Evolutionary conservation across 1,284 basidiomycete species (phyloP).

Genomic region (Fistulinella cinereoalba): DNA sequence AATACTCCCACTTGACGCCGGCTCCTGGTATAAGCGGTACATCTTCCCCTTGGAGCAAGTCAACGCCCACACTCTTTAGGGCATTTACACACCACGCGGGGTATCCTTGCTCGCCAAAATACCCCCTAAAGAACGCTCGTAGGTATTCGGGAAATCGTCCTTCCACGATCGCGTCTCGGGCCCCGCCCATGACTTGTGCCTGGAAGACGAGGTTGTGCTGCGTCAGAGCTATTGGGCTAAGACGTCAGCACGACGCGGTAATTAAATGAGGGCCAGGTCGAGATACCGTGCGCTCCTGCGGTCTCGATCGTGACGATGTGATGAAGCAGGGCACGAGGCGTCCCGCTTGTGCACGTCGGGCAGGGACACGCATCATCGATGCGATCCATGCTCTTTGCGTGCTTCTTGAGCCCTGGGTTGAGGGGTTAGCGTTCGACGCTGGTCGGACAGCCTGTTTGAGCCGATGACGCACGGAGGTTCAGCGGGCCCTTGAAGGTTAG

Average conservation of each 20-base stretch:
- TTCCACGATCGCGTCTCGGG: slow-evolving; percentile 72
- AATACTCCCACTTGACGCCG: slow-evolving; percentile 76
- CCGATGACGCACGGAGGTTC: slow-evolving; percentile 62
- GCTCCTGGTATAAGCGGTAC: slow-evolving; percentile 53
- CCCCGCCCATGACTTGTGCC: slow-evolving; percentile 76
- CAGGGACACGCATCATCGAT: slow-evolving; percentile 78
- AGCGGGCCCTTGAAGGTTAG: slow-evolving; percentile 75
- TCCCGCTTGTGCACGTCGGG: slow-evolving; percentile 67
- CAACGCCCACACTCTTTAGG: slow-evolving; percentile 69
- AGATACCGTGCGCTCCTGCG: slow-evolving; percentile 70
- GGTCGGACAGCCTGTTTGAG: too few species aligned
- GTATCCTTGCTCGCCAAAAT: slow-evolving; percentile 68
- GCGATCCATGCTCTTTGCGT: slow-evolving; percentile 62
- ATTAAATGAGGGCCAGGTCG: slow-evolving; percentile 20
- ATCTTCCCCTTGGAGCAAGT: slow-evolving; percentile 56
- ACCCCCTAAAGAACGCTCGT: slow-evolving; percentile 66
- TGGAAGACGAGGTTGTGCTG: slow-evolving; percentile 81
- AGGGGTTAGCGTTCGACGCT: too few species aligned
- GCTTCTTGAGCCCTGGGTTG: slow-evolving; percentile 69
- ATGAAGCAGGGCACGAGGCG: slow-evolving; percentile 68
- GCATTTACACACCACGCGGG: slow-evolving; percentile 84
- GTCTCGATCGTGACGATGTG: slow-evolving; percentile 76
- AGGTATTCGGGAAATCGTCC: slow-evolving; percentile 76
- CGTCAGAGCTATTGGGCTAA: slow-evolving; percentile 54
- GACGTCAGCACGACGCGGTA: slow-evolving; percentile 22